Evolutionary conservation across 495 filamentous ascomycete species (phyloP).

Genomic region (Copromyces sp.): DNA sequence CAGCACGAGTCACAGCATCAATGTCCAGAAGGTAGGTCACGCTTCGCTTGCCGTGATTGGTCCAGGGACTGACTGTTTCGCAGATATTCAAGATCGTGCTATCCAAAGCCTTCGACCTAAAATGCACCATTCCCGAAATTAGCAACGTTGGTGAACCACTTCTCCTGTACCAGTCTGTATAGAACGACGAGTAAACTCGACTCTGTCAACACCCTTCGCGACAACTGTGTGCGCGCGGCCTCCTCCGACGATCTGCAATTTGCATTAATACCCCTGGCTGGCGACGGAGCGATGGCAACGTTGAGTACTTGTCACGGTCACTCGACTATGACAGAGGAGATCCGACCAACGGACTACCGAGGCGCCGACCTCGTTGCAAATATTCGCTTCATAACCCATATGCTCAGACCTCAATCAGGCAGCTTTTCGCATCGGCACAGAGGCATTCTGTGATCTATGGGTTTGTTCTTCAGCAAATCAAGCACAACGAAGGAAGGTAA

Average conservation of each 20-base stretch:
- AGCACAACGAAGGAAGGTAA: neutral
- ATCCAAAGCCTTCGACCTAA: conserved; percentile 95
- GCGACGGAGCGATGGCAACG: neutral
- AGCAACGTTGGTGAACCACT: conserved; percentile 96
- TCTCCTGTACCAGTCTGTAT: conserved; percentile 68
- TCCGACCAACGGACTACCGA: neutral
- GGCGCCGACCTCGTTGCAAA: neutral
- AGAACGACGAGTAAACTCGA: neutral
- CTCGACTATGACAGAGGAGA: neutral
- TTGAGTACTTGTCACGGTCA: neutral
- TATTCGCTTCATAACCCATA: neutral
- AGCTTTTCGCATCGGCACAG: neutral
- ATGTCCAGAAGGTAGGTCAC: conserved; percentile 82
- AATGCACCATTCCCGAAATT: conserved; percentile 98
- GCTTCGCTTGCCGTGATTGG: neutral
- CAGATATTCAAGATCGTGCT: conserved; percentile 99
- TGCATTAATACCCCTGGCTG: neutral
- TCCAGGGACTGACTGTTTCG: neutral
- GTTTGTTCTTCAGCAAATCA: neutral
- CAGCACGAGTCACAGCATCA: conserved; percentile 97
- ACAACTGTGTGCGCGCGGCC: neutral
- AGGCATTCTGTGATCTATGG: neutral
- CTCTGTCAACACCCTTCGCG: neutral
- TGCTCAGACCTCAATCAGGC: neutral
- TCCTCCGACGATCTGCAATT: neutral